These are phyloP conservation scores for Massarina eburnea DNA, from an alignment of 2,329 filamentous ascomycete genomes.

Conservation along the genomic window DNA sequence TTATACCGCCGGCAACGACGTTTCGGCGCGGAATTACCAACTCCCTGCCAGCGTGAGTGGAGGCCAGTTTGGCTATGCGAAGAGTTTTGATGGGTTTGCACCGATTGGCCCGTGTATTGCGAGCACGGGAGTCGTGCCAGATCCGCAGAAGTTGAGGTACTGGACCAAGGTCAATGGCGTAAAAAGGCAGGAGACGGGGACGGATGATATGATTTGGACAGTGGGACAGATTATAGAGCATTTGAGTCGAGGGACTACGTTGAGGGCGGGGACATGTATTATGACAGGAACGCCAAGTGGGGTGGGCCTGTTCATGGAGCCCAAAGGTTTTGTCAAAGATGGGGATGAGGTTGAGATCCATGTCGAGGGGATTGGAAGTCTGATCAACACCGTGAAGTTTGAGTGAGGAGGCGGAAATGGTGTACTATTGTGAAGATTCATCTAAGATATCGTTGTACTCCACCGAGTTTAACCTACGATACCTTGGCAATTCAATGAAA, in stretches of 20 bases:
- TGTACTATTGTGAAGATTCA: no score
- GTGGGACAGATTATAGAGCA: constrained; percentile 48
- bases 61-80: constrained; percentile 46
- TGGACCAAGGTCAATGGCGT: constrained; percentile 49
- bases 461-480: background rate
- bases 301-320: constrained; percentile 41
- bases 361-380: constrained; percentile 38
- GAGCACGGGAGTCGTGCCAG: constrained; percentile 28
- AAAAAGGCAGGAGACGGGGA: constrained; percentile 46
- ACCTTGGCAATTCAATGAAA: background rate
- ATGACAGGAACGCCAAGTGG: constrained; percentile 54
- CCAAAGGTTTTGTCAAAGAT: constrained; percentile 40
- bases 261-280: constrained; percentile 51
- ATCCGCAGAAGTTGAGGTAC: constrained; percentile 38
- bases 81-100: constrained; percentile 49
- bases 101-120: constrained; percentile 49
- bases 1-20: constrained; percentile 65
- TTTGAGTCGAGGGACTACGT: constrained; percentile 49
- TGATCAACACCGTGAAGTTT: constrained; percentile 38
- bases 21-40: constrained; percentile 61
- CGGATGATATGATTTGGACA: constrained; percentile 52
- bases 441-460: background rate
- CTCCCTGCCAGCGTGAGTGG: constrained; percentile 33
- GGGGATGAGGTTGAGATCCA: constrained; percentile 40
- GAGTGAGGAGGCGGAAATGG: constrained; percentile 12